Conservation (phyloP, 2,329 filamentous ascomycete species). For the Calonectria pauciramosa region DNA sequence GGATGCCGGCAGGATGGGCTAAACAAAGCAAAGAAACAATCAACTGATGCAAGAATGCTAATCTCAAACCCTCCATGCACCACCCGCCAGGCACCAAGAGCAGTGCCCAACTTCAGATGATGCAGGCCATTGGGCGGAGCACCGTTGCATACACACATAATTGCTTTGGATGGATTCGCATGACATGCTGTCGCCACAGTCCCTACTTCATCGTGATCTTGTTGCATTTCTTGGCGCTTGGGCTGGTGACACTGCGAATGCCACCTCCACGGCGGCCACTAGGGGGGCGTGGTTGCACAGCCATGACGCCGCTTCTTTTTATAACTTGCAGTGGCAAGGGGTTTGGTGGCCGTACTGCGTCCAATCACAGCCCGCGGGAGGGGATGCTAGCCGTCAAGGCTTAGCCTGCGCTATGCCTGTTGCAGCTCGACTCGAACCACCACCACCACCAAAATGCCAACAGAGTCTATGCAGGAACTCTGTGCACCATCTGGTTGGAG, state of each 20-base stretch:
- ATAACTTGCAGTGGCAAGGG: slow-evolving; percentile 37
- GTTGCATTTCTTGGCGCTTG: slow-evolving; percentile 29
- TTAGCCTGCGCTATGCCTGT: slow-evolving; percentile 37
- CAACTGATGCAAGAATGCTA: slow-evolving; percentile 8
- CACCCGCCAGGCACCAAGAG: slow-evolving; percentile 8
- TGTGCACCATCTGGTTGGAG: slow-evolving; percentile 39
- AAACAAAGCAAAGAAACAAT: slow-evolving; percentile 10
- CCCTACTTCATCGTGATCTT: slow-evolving; percentile 23
- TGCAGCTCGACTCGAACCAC: slow-evolving; percentile 38
- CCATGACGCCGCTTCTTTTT: slow-evolving; percentile 47
- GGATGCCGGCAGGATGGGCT: slow-evolving; percentile 5
- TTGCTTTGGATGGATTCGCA: slow-evolving; percentile 23
- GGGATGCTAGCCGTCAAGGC: slow-evolving; percentile 35
- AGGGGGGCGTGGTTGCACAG: slow-evolving; percentile 39
- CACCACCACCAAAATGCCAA: slow-evolving; percentile 30
- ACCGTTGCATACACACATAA: slow-evolving; percentile 7
- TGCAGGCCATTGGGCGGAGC: slow-evolving; percentile 15
- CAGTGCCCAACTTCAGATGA: slow-evolving; percentile 8
- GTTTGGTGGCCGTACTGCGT: slow-evolving; percentile 24
- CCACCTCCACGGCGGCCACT: background rate
- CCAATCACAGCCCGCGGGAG: slow-evolving; percentile 37
- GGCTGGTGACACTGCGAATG: slow-evolving; percentile 20
- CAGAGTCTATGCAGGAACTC: slow-evolving; percentile 40
- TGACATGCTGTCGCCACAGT: slow-evolving; percentile 16
- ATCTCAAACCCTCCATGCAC: slow-evolving; percentile 10